Conservation (phyloP, 306 rosid genomes). For the Rosa rugosa region DNA sequence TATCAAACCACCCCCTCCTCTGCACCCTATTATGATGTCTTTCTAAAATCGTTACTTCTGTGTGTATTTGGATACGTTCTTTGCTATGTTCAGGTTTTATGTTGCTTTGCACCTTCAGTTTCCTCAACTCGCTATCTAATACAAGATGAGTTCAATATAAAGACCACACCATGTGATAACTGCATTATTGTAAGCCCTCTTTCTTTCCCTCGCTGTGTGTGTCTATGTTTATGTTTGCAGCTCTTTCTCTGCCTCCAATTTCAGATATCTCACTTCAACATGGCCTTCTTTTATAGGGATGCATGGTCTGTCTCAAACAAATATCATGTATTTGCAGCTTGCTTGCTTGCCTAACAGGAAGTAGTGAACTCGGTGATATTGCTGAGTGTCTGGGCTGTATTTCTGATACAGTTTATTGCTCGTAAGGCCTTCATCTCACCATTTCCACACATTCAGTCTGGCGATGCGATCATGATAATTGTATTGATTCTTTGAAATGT, state of each 20-base stretch:
- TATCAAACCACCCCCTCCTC: slow-evolving; percentile 1
- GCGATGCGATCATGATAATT: neutral
- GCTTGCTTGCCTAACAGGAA: slow-evolving; percentile 56
- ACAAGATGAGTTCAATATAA: slow-evolving; percentile 84
- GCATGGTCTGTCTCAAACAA: slow-evolving; percentile 50
- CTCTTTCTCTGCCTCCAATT: neutral
- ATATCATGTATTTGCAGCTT: slow-evolving; percentile 64
- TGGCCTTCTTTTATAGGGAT: slow-evolving; percentile 37
- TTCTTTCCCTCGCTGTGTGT: neutral
- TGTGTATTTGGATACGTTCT: slow-evolving; percentile 5
- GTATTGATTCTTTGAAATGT: slow-evolving; percentile 12
- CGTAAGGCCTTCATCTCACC: slow-evolving; percentile 47
- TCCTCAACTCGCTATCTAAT: slow-evolving; percentile 79
- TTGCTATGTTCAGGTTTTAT: slow-evolving; percentile 49
- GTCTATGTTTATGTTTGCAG: neutral
- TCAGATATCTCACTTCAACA: neutral
- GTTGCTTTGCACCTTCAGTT: slow-evolving; percentile 66
- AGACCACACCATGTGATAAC: slow-evolving; percentile 67
- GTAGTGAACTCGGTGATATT: slow-evolving; percentile 49
- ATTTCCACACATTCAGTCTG: neutral
- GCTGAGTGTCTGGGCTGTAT: slow-evolving; percentile 48
- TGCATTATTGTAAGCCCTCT: slow-evolving; percentile 60
- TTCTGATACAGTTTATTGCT: slow-evolving; percentile 62
- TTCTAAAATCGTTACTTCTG: neutral
- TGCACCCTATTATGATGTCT: neutral